Base-by-base conservation (phyloP, 208 protist species). In the Tritrichomonas musculus region DNA sequence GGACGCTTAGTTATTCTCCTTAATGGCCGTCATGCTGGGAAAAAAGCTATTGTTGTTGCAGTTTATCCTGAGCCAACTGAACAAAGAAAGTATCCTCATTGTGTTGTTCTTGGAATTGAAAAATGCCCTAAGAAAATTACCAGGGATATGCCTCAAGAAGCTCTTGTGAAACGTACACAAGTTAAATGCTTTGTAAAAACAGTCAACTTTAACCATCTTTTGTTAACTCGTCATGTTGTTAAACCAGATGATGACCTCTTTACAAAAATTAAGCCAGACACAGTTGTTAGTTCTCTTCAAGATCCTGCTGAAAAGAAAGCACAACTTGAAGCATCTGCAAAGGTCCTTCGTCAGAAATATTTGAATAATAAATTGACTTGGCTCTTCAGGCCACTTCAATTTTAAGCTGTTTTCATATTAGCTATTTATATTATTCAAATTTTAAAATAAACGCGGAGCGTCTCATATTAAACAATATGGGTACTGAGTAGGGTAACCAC, bases 351-450 rank as follows among this genome's bases (percentile, higher is more conserved):
- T 36, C 73, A 82, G 73, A 82, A 82, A 41, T 82, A 82, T 36
- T 20, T 82, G 0, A 82, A 82, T 36, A 50, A 50, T 41, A 82
- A 82, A 41, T 53, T 82, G 73, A 0, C 73, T 53, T 82, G 73
- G 73, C 50, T 82, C 41, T 82, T 82, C 73, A 82, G 50, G 73
- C 73, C 73, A 82, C 73, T 82, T 41, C 33, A 82, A 44, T 82
- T 82, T 41, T 82, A 82, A 82, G 50, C n/a, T n/a, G n/a, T n/a
- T n/a, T n/a, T n/a, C n/a, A n/a, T n/a, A n/a, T n/a, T n/a, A n/a
- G n/a, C n/a, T n/a, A n/a, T n/a, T n/a, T n/a, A n/a, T n/a, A n/a
- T n/a, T n/a, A n/a, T n/a, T 72, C 25, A 72, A 72, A 17, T n/a
- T 8, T 27, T 72, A 36, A 30, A 36, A 36, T 36, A 36, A 72